Percentiles rank a stretch among this genome's conserved stretches.
These are phyloP conservation scores for Batkoa obscura DNA, from an alignment of 371 early-diverging fungal species.

Conservation along the genomic window DNA sequence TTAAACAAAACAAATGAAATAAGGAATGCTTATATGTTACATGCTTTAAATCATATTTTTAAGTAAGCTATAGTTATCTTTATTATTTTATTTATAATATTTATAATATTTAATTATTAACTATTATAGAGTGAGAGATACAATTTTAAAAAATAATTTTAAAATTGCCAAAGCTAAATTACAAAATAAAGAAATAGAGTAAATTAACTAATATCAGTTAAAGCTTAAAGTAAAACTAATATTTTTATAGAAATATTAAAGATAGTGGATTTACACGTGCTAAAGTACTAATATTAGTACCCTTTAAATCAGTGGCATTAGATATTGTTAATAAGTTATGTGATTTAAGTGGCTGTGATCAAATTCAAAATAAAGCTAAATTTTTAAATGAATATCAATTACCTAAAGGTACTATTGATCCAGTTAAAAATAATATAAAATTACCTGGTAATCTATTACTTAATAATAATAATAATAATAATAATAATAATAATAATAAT, in stretches of 20 bases:
- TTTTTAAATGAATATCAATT: slow-evolving; percentile 7
- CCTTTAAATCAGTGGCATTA: slow-evolving; percentile 68
- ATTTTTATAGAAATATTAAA: slow-evolving; percentile 40
- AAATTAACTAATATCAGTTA: neutral
- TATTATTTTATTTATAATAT: neutral
- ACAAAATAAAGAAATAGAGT: slow-evolving; percentile 22
- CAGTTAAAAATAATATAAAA: no score
- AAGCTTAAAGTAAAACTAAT: neutral
- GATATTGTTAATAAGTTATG: slow-evolving; percentile 59
- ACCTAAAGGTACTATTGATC: no score
- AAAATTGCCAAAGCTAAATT: slow-evolving; percentile 36
- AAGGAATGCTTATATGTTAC: slow-evolving; percentile 50
- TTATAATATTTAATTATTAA: slow-evolving; percentile 2
- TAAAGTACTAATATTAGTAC: slow-evolving; percentile 71
- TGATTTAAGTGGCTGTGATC: slow-evolving; percentile 52
- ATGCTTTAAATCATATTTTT: slow-evolving; percentile 74
- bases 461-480: no score
- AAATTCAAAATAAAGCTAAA: slow-evolving; percentile 25
- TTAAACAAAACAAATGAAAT: slow-evolving; percentile 40
- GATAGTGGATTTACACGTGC: slow-evolving; percentile 95
- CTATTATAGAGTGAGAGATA: slow-evolving; percentile 48
- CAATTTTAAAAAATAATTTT: slow-evolving; percentile 57
- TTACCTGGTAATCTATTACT: no score
- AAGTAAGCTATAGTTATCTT: no score
- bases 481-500: no score